These are phyloP conservation scores for Arabidopsis suecica DNA, from an alignment of 345 rosid species.

Conservation along the genomic window DNA sequence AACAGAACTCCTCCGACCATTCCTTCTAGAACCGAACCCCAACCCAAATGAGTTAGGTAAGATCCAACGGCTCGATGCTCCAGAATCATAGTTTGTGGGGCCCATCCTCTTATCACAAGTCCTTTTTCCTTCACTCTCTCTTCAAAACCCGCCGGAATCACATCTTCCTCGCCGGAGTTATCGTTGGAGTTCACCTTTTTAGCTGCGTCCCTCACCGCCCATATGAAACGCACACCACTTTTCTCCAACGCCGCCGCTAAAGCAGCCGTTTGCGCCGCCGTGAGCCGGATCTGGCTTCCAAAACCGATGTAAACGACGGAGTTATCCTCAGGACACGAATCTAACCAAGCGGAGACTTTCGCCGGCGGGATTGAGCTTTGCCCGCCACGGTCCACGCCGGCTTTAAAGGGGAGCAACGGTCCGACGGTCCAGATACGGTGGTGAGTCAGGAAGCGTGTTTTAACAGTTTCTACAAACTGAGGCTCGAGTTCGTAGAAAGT, in stretches of 20 bases:
- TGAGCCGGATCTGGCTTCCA: slow-evolving; percentile 36
- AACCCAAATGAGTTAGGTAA: slow-evolving; percentile 35
- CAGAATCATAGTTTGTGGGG: slow-evolving; percentile 35
- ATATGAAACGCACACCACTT: slow-evolving; percentile 32
- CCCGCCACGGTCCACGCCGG: slow-evolving; percentile 28
- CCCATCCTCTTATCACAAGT: slow-evolving; percentile 31
- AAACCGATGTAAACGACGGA: slow-evolving; percentile 38
- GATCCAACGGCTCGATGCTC: slow-evolving; percentile 30
- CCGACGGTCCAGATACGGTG: slow-evolving; percentile 55
- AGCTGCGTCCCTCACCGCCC: slow-evolving; percentile 35
- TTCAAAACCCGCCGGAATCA: slow-evolving; percentile 31
- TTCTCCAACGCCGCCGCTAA: slow-evolving; percentile 32
- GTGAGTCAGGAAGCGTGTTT: slow-evolving; percentile 34
- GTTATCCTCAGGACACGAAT: slow-evolving; percentile 15
- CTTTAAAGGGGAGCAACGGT: slow-evolving; percentile 38
- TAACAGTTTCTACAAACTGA: slow-evolving; percentile 52
- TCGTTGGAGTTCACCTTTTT: slow-evolving; percentile 3
- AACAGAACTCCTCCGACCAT: slow-evolving; percentile 46
- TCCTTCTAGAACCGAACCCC: slow-evolving; percentile 39
- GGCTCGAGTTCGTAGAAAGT: slow-evolving; percentile 56
- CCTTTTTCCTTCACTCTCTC: slow-evolving; percentile 32
- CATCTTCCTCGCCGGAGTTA: slow-evolving; percentile 13
- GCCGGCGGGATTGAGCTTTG: slow-evolving; percentile 27
- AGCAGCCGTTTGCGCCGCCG: slow-evolving; percentile 16
- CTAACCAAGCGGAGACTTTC: slow-evolving; percentile 34